A percentile compares a stretch with the other conserved stretches of the same genome.
These are phyloP conservation scores for Penicillium sp. DNA, from an alignment of 2,329 filamentous ascomycete species.

Conservation along the genomic window DNA sequence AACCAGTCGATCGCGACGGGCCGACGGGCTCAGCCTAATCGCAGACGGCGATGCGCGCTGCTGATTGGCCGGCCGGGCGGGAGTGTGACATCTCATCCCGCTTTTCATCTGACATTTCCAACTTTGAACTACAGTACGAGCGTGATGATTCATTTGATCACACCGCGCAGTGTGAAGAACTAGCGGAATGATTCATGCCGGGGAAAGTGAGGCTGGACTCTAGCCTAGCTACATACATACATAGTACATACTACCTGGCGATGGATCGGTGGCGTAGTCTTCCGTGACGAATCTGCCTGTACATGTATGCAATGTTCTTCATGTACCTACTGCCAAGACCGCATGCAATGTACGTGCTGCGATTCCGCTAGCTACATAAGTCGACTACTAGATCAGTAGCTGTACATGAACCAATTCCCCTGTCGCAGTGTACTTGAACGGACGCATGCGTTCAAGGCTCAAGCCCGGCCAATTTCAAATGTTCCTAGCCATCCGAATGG, in stretches of 20 bases:
- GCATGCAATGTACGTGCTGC: not conserved
- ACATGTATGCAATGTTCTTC: not conserved
- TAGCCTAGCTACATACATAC: not conserved
- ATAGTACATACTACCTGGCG: not conserved
- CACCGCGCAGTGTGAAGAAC: not conserved
- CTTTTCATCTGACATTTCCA: too few species aligned
- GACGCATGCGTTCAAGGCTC: not conserved
- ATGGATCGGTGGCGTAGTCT: constrained; percentile 9
- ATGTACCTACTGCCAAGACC: not conserved
- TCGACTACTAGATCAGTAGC: not conserved
- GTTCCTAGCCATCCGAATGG: not conserved
- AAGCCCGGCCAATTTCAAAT: not conserved
- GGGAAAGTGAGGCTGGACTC: not conserved
- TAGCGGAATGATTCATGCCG: not conserved
- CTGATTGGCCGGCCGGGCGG: not conserved
- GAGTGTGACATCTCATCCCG: not conserved
- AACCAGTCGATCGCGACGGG: constrained; percentile 13
- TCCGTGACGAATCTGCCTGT: constrained; percentile 11
- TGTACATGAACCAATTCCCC: not conserved
- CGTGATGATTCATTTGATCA: not conserved
- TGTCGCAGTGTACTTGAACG: not conserved
- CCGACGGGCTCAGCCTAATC: constrained; percentile 5
- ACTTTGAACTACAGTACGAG: too few species aligned
- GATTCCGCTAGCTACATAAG: not conserved
- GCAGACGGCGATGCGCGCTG: not conserved